A percentile compares a stretch with the other conserved stretches of the same genome.
Evolutionary conservation across 2,329 filamentous ascomycete genomes (phyloP).

Genomic region (Apiospora aurea): DNA sequence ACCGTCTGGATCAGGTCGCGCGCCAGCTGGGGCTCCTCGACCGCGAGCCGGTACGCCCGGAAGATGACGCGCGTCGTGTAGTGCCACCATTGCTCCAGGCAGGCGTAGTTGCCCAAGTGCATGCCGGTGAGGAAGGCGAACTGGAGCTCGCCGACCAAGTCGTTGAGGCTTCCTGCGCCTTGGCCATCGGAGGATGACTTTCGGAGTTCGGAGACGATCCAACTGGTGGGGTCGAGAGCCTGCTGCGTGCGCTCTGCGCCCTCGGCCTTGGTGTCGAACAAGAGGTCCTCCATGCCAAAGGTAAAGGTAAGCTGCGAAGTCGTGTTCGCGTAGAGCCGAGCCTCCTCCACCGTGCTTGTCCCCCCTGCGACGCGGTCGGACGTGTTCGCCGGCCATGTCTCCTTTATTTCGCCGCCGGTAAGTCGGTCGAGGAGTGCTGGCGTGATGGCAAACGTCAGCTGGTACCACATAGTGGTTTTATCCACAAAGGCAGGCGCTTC

Average conservation of each 20-base stretch:
- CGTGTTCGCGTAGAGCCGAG: conserved; percentile 45
- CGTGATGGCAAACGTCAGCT: conserved; percentile 58
- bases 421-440: conserved; percentile 54
- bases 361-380: conserved; percentile 58
- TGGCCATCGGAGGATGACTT: not conserved
- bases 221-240: conserved; percentile 50
- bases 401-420: conserved; percentile 47
- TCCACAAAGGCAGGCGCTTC: conserved; percentile 37
- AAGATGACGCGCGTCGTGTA: conserved; percentile 60
- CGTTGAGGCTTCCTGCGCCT: conserved; percentile 35
- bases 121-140: conserved; percentile 65
- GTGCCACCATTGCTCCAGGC: conserved; percentile 69
- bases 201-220: conserved; percentile 48
- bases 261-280: conserved; percentile 37
- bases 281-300: conserved; percentile 39
- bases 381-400: conserved; percentile 61
- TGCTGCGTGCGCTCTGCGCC: conserved; percentile 41
- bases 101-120: conserved; percentile 64
- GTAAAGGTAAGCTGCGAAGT: conserved; percentile 36
- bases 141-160: conserved; percentile 66
- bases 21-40: conserved; percentile 52
- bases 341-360: conserved; percentile 48
- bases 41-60: conserved; percentile 54
- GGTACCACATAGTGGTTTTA: conserved; percentile 55
- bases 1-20: conserved; percentile 57